Conservation (phyloP, 768 basidiomycete genomes). For the Lyophyllum decastes region DNA sequence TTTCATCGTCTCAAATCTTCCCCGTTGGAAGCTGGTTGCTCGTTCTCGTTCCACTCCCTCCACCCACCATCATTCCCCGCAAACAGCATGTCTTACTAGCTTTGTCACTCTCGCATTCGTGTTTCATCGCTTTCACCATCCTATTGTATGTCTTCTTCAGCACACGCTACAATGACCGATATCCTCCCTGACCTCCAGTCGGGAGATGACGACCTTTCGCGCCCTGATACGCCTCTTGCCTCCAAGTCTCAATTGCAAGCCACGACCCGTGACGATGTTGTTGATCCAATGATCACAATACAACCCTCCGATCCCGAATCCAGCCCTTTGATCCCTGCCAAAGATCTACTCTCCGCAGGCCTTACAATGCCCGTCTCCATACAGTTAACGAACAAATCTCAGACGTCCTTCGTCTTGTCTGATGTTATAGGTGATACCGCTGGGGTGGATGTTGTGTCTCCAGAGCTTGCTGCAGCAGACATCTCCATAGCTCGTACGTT, state of each 20-base stretch:
- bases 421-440: constrained; percentile 39
- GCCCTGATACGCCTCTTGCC: constrained; percentile 28
- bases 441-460: constrained; percentile 40
- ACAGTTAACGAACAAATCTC: constrained; percentile 36
- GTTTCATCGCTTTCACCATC: constrained; percentile 5
- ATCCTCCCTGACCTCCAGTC: constrained; percentile 16
- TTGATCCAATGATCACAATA: constrained; percentile 5
- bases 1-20: constrained; percentile 3
- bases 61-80: constrained; percentile 8
- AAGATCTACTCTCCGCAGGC: constrained; percentile 19
- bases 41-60: constrained; percentile 9
- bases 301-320: constrained; percentile 10
- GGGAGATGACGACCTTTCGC: constrained; percentile 28
- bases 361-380: constrained; percentile 41
- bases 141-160: constrained; percentile 4
- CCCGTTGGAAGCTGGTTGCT: constrained; percentile 22
- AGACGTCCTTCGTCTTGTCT: constrained; percentile 45
- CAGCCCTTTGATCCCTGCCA: background rate
- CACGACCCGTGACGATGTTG: constrained; percentile 6
- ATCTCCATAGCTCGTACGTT: constrained; percentile 60
- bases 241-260: constrained; percentile 14
- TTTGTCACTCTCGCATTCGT: background rate
- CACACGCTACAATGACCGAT: constrained; percentile 19
- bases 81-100: constrained; percentile 21
- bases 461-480: constrained; percentile 57